phyloP scores from a whole-genome alignment of 2,329 filamentous ascomycete genomes.

The Aspergillus sp. region DNA sequence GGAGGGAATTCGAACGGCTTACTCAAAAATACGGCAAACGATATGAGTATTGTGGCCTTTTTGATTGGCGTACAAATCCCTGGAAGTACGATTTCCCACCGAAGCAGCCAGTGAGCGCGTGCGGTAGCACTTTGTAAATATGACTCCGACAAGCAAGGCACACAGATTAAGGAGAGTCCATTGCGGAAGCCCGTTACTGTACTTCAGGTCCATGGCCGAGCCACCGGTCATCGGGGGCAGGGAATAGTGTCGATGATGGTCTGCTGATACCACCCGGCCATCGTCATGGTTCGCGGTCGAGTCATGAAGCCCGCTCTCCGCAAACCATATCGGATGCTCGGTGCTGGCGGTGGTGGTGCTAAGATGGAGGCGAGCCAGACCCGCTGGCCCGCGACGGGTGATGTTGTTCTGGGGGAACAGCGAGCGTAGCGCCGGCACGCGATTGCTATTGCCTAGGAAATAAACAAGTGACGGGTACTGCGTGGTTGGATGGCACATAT shows the following conservation, averaged over 20 bases:
- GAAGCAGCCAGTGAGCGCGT: too few species aligned
- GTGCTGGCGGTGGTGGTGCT: constrained; percentile 10
- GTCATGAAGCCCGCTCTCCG: constrained; percentile 9
- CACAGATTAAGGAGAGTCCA: too few species aligned
- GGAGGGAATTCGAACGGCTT: too few species aligned
- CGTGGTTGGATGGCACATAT: constrained; percentile 10
- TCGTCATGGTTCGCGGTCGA: not conserved
- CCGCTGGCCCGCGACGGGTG: not conserved
- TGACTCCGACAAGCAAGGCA: too few species aligned
- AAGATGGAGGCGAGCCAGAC: constrained; percentile 14
- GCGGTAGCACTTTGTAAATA: too few species aligned
- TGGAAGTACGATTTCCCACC: too few species aligned
- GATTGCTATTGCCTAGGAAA: constrained; percentile 17
- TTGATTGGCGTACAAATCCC: too few species aligned
- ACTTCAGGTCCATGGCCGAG: not conserved
- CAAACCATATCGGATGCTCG: constrained; percentile 14
- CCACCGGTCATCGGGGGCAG: not conserved
- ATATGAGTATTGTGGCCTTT: too few species aligned
- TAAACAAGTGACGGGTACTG: constrained; percentile 15
- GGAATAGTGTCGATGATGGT: not conserved
- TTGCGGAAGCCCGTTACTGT: not conserved
- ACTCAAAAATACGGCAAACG: too few species aligned
- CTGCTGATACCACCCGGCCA: not conserved
- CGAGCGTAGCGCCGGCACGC: constrained; percentile 13
- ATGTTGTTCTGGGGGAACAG: constrained; percentile 13